Base-by-base conservation (phyloP, 345 rosid species). In the Eucalyptus tenuipes region DNA sequence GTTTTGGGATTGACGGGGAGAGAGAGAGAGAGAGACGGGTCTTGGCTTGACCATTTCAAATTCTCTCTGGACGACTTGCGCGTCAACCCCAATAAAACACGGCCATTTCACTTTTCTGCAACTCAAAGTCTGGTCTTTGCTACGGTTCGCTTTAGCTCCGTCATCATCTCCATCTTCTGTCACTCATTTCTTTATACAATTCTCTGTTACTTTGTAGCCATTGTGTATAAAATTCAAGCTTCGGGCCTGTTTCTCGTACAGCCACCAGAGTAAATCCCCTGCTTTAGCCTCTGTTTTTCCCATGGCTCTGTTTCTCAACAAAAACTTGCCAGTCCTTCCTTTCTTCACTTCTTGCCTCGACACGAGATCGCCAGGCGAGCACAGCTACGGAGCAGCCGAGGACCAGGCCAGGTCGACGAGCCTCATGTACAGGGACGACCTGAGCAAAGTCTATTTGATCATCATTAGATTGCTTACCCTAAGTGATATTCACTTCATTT, bases 341-440 rank as follows among this genome's bases (percentile, higher is more conserved):
- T 24, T 84, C 86, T n/a, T 49, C 86, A 42, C 50, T 24, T 49
- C 86, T 45, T 84, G 86, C 50, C 27, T 84, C 8, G 20, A 44
- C 86, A 45, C 86, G n/a, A 84, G 42, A 84, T 42, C 52, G 2
- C 50, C 25, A 9, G 52, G 50, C 29, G 86, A 84, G 31, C 24
- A 11, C 50, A 47, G 85, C 16, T 53, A 24, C 4, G 88, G 33
- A 66, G 31, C 85, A n/a, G 5, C 88, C 5, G 50, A 85, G 84
- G 66, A 59, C 29, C 47, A 24, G 15, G 48, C 47, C 29, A 82
- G 49, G 47, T 40, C 49, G 49, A 22, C 90, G 10, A 91, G 88
- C 42, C 82, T 92, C 53, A 86, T 91, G 37, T 52, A 81, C 45
- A 91, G 92, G 89, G 94, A 93, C 18, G 91, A 29, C 25, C 27